Conservation (phyloP, 2,329 filamentous ascomycete genomes). For the Huntiella decipiens region DNA sequence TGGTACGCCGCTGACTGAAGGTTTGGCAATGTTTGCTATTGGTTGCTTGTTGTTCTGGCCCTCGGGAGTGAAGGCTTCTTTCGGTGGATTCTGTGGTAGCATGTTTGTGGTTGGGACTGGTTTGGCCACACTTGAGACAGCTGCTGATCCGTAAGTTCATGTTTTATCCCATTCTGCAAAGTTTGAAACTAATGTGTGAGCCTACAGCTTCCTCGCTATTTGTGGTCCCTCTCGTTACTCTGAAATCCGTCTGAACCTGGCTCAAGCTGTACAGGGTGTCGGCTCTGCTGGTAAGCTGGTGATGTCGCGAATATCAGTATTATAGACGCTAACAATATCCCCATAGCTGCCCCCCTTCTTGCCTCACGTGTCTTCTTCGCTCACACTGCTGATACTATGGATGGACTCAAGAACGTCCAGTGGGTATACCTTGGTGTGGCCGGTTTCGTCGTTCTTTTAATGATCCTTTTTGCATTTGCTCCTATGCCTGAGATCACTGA, state of each 20-base stretch:
- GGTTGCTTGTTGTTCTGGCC: constrained; percentile 38
- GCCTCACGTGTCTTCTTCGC: constrained; percentile 44
- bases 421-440: constrained; percentile 47
- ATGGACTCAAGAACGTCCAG: constrained; percentile 39
- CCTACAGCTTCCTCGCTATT: constrained; percentile 14
- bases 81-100: constrained; percentile 52
- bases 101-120: constrained; percentile 61
- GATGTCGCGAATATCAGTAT: neutral
- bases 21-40: constrained; percentile 46
- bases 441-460: constrained; percentile 36
- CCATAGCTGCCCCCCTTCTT: constrained; percentile 35
- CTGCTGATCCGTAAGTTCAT: constrained; percentile 47
- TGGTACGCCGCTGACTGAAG: neutral
- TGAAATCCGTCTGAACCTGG: constrained; percentile 56
- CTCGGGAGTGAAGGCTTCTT: constrained; percentile 39
- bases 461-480: constrained; percentile 38
- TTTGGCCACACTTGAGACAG: constrained; percentile 55
- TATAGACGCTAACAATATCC: constrained; percentile 31
- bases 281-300: constrained; percentile 35
- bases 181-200: neutral
- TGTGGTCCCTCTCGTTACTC: constrained; percentile 48
- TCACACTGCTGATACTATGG: constrained; percentile 26
- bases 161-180: neutral
- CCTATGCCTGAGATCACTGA: constrained; percentile 35
- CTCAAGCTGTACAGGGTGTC: constrained; percentile 56